These are phyloP conservation scores for Leccinum obscurum DNA, from an alignment of 768 basidiomycete genomes.

Conservation along the genomic window DNA sequence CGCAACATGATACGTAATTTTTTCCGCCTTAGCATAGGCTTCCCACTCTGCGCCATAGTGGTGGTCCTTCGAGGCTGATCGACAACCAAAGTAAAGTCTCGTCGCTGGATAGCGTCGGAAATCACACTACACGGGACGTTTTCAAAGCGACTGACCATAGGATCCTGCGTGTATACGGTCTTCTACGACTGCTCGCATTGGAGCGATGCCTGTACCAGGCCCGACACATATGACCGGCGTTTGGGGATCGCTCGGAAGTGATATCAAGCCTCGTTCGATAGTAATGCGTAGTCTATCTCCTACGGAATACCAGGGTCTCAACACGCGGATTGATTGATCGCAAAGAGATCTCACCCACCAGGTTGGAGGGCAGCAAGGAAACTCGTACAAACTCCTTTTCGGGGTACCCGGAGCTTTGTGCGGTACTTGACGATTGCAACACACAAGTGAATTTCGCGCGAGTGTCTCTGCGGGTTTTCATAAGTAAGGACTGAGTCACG, in stretches of 20 bases:
- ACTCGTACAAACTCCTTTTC: conserved; percentile 82
- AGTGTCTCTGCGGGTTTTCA: conserved; percentile 44
- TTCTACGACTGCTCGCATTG: conserved; percentile 85
- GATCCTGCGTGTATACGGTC: conserved; percentile 63
- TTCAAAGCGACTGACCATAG: conserved; percentile 40
- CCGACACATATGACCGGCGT: conserved; percentile 85
- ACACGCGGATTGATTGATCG: neutral
- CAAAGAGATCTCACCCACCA: conserved; percentile 44
- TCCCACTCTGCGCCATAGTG: conserved; percentile 79
- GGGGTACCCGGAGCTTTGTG: conserved; percentile 76
- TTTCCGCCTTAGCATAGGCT: conserved; percentile 37
- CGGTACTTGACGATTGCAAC: conserved; percentile 90
- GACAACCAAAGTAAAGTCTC: conserved; percentile 89
- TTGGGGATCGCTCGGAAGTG: conserved; percentile 48
- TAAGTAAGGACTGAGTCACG: neutral
- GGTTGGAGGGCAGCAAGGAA: conserved; percentile 65
- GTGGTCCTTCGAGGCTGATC: conserved; percentile 72
- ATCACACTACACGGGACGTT: neutral
- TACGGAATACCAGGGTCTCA: conserved; percentile 26
- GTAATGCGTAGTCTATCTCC: conserved; percentile 63
- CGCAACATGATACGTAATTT: conserved; percentile 66
- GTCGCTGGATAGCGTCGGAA: conserved; percentile 49
- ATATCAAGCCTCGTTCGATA: conserved; percentile 62
- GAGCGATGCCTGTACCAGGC: conserved; percentile 94
- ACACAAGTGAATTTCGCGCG: conserved; percentile 77